Evolutionary conservation across 2,329 filamentous ascomycete genomes (phyloP).

Genomic region (Elsinoe arachidis): DNA sequence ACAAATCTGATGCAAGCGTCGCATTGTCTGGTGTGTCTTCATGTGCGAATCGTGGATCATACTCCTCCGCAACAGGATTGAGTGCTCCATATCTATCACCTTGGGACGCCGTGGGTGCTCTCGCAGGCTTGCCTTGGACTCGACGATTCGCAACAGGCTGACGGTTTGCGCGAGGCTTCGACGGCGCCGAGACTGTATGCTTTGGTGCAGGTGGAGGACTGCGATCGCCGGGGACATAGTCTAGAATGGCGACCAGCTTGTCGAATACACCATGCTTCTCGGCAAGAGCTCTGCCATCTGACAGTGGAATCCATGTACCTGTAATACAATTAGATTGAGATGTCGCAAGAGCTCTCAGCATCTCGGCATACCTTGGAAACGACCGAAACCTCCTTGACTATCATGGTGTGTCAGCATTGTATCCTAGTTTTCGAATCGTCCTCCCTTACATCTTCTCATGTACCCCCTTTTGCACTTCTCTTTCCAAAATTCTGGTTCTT

Average conservation of each 20-base stretch:
- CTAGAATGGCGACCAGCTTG: slow-evolving; percentile 77
- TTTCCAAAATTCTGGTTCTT: slow-evolving; percentile 85
- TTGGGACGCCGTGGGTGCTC: slow-evolving; percentile 15
- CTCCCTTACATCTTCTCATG: slow-evolving; percentile 88
- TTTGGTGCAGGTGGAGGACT: slow-evolving; percentile 91
- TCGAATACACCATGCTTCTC: slow-evolving; percentile 80
- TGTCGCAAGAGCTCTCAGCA: not conserved
- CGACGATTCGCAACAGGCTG: slow-evolving; percentile 40
- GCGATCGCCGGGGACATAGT: slow-evolving; percentile 73
- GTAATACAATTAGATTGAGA: slow-evolving; percentile 16
- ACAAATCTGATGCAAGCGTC: slow-evolving; percentile 74
- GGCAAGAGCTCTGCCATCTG: slow-evolving; percentile 70
- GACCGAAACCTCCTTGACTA: slow-evolving; percentile 5
- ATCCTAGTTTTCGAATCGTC: slow-evolving; percentile 82
- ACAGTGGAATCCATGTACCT: slow-evolving; percentile 94
- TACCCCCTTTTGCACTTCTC: slow-evolving; percentile 90
- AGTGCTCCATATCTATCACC: slow-evolving; percentile 30
- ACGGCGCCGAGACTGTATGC: slow-evolving; percentile 61
- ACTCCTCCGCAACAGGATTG: slow-evolving; percentile 47
- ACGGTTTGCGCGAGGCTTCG: slow-evolving; percentile 71
- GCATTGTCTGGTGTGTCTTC: slow-evolving; percentile 77
- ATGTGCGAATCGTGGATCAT: slow-evolving; percentile 57
- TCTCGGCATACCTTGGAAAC: not conserved
- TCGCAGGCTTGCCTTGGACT: slow-evolving; percentile 6
- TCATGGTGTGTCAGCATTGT: slow-evolving; percentile 31